phyloP scores from a whole-genome alignment of 495 filamentous ascomycete species.

The Neurospora sp. region DNA sequence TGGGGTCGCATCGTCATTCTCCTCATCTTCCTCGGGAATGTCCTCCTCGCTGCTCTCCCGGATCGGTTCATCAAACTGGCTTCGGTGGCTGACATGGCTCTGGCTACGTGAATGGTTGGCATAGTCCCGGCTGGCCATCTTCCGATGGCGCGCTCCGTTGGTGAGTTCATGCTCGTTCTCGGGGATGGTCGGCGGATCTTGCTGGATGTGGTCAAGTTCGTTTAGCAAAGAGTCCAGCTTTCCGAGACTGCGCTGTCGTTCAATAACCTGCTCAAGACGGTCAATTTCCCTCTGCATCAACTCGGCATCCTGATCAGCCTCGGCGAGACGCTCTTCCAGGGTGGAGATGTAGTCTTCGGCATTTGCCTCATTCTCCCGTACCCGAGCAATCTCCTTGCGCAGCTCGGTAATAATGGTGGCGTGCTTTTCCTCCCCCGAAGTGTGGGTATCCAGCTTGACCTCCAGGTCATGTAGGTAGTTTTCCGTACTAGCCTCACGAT shows the following conservation, averaged over 20 bases:
- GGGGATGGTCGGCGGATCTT: slow-evolving; percentile 36
- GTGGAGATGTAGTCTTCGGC: slow-evolving; percentile 97
- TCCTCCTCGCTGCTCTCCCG: slow-evolving; percentile 32
- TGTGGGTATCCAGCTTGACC: slow-evolving; percentile 76
- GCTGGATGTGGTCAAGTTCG: slow-evolving; percentile 75
- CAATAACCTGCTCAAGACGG: slow-evolving; percentile 86
- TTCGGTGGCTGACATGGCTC: slow-evolving; percentile 40
- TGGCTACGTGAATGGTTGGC: slow-evolving; percentile 41
- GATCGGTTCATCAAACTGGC: slow-evolving; percentile 42
- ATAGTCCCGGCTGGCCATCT: slow-evolving; percentile 26
- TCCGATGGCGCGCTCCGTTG: slow-evolving; percentile 35
- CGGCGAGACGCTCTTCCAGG: slow-evolving; percentile 88
- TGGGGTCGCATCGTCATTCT: slow-evolving; percentile 16
- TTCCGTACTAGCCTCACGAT: slow-evolving; percentile 83
- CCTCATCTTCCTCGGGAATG: slow-evolving; percentile 20
- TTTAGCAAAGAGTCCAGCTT: slow-evolving; percentile 87
- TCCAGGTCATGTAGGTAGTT: slow-evolving; percentile 87
- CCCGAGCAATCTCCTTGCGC: slow-evolving; percentile 81
- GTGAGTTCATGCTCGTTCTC: slow-evolving; percentile 22
- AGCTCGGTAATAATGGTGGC: slow-evolving; percentile 73
- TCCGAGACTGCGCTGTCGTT: slow-evolving; percentile 88
- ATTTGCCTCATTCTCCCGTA: slow-evolving; percentile 79
- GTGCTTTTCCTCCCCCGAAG: slow-evolving; percentile 88
- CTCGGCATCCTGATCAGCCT: slow-evolving; percentile 92
- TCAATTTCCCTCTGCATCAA: slow-evolving; percentile 94